Evolutionary conservation across 164 flowering plant genomes (phyloP).

Genomic region (Vitis cinerea): DNA sequence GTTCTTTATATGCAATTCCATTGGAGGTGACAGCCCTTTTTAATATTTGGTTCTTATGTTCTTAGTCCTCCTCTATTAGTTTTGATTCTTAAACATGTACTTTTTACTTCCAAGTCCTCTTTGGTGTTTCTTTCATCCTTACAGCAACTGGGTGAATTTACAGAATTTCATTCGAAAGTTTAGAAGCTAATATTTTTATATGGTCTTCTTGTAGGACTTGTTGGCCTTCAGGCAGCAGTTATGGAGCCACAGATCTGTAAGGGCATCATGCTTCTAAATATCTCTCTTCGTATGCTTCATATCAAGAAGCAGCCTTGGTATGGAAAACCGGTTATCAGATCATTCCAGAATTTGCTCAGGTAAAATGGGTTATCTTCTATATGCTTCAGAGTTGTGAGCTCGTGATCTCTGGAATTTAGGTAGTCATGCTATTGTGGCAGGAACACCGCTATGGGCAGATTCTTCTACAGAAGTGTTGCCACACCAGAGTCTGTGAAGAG

Average conservation of each 20-base stretch:
- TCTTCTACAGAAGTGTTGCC: conserved; percentile 68
- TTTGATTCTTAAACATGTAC: too few relatives aligned
- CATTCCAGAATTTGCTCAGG: conserved; percentile 85
- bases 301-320: conserved; percentile 89
- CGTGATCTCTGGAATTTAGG: not conserved
- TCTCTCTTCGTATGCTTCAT: conserved; percentile 93
- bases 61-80: too few relatives aligned
- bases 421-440: conserved; percentile 37
- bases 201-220: conserved; percentile 54
- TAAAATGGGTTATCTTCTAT: conserved; percentile 17
- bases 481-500: conserved; percentile 77
- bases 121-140: too few relatives aligned
- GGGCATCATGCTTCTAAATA: conserved; percentile 78
- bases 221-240: conserved; percentile 95
- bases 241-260: conserved; percentile 67
- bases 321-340: conserved; percentile 78
- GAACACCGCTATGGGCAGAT: conserved; percentile 68
- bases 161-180: too few relatives aligned
- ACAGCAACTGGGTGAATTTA: too few relatives aligned
- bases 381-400: not conserved
- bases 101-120: too few relatives aligned
- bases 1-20: conserved; percentile 92
- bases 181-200: not conserved
- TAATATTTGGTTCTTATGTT: not conserved
- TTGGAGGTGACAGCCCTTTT: conserved; percentile 67